A percentile compares a stretch with the other conserved stretches of the same genome.
Conservation (phyloP, 1,284 basidiomycete genomes). For the Sporisorium iseilematis-ciliati region DNA sequence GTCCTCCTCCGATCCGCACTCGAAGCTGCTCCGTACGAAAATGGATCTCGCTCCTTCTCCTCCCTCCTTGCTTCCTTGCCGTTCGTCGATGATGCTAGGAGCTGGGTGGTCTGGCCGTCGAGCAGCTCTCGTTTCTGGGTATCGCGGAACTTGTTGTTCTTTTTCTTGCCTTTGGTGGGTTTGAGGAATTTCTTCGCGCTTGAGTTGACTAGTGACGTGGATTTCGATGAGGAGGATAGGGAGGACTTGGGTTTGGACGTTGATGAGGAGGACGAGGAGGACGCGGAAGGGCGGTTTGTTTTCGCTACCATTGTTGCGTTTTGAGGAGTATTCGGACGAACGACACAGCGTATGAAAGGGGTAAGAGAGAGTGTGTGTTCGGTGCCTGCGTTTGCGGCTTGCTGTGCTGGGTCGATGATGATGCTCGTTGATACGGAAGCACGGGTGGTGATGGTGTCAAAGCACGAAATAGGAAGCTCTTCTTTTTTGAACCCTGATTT, state of each 20-base stretch:
- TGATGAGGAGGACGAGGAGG: slow-evolving; percentile 11
- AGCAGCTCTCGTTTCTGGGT: slow-evolving; percentile 18
- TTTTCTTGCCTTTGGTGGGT: neutral
- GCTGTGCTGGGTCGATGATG: neutral
- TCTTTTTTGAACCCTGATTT: slow-evolving; percentile 8
- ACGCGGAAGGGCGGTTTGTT: neutral
- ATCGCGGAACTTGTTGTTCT: slow-evolving; percentile 36
- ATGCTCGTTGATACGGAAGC: neutral
- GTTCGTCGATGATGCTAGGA: slow-evolving; percentile 9
- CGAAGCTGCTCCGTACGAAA: slow-evolving; percentile 21
- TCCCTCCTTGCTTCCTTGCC: neutral
- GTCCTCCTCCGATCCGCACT: slow-evolving; percentile 21
- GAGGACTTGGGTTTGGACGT: slow-evolving; percentile 7
- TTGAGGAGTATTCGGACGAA: neutral
- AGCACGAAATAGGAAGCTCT: neutral
- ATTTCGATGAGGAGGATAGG: slow-evolving; percentile 5
- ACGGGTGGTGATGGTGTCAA: neutral
- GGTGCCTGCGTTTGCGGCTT: neutral
- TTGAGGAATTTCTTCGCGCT: slow-evolving; percentile 23
- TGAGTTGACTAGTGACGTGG: slow-evolving; percentile 13
- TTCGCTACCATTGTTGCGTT: slow-evolving; percentile 15
- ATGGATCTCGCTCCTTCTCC: slow-evolving; percentile 11
- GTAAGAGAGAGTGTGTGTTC: neutral
- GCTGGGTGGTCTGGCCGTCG: slow-evolving; percentile 22
- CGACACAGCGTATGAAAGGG: neutral